phyloP scores from a whole-genome alignment of 1,139 yeast genomes.

The Pneumocystis jirovecii region DNA sequence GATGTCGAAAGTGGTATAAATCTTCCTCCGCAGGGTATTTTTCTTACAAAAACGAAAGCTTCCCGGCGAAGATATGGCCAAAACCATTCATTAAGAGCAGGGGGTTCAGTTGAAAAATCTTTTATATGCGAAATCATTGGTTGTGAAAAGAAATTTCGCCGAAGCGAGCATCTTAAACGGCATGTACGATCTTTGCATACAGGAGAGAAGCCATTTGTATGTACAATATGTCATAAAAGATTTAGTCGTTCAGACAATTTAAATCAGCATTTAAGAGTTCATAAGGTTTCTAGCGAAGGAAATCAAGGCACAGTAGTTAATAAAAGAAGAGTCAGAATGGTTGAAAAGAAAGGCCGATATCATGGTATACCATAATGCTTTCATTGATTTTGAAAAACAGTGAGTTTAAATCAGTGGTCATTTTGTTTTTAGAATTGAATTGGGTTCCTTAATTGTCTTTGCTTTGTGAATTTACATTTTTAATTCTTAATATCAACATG shows the following conservation, averaged over 20 bases:
- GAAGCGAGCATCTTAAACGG: slow-evolving; percentile 67
- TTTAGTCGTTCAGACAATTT: slow-evolving; percentile 65
- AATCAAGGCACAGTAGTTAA: not conserved
- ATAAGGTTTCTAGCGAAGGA: not conserved
- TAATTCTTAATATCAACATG: not conserved
- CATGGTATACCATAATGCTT: not conserved
- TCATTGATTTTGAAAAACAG: not conserved
- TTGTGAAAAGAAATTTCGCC: slow-evolving; percentile 32
- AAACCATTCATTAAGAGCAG: not conserved
- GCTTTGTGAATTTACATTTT: not conserved
- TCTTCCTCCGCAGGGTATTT: not conserved
- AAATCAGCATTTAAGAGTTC: slow-evolving; percentile 38
- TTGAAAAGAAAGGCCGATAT: not conserved
- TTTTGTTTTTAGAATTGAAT: not conserved
- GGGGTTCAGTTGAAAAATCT: not conserved
- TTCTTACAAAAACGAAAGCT: not conserved
- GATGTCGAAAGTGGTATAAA: not conserved
- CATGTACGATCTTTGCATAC: slow-evolving; percentile 58
- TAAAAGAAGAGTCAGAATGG: not conserved
- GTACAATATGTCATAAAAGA: slow-evolving; percentile 55
- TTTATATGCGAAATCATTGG: not conserved
- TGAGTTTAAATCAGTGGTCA: not conserved
- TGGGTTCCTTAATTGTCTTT: not conserved
- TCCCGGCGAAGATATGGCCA: not conserved
- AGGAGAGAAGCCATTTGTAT: slow-evolving; percentile 58